Evolutionary conservation across 2,329 filamentous ascomycete species (phyloP), one percentile per base, ranked within the genome.

Genomic region (Leptoxyphium fumago): DNA sequence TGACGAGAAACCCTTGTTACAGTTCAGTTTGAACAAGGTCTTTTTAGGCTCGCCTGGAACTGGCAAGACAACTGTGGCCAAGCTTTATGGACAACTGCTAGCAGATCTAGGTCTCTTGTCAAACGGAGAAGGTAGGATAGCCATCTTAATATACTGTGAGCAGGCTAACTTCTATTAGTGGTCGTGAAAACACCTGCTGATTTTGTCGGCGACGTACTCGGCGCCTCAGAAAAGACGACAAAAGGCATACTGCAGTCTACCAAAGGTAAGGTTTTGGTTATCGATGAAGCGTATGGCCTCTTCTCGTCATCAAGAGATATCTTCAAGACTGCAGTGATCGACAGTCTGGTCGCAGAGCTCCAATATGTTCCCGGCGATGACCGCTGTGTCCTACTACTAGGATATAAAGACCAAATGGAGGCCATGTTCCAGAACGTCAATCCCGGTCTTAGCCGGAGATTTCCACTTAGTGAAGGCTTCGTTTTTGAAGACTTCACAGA

Each of bases 251-350:
- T 89, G 0, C 75, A 73, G 0, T 64, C 77, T 0, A 77, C 80
- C 0, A 50, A 72, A 0, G 84, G 84, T 0, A 89, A 88, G 50
- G 81, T 88, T 0, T 69, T 89, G 0, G 74, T 89, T 11, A 86
- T 89, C 2, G 84, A 89, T 48, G 84, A 91, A 55, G 83, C 83
- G 0, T 88, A 89, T 49, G 76, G 77, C 29, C 66, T 89, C 0
- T 73, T 69, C 39, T 2, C 54, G 53, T 56, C 62, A 1, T 15
- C 9, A 21, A 17, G 17, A 10, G 72, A 78, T 50, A 46, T 49
- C 0, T 86, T 63, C 62, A 80, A 75, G 55, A 72, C 67, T 0
- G 79, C 76, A 0, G 79, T 84, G 1, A 69, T 86, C 2, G 82
- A 87, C 51, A 85, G 80, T 0, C 77, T 86, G 10, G 82, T 86